phyloP scores from a whole-genome alignment of 371 early-diverging fungal species.

The Zancudomyces culisetae region DNA sequence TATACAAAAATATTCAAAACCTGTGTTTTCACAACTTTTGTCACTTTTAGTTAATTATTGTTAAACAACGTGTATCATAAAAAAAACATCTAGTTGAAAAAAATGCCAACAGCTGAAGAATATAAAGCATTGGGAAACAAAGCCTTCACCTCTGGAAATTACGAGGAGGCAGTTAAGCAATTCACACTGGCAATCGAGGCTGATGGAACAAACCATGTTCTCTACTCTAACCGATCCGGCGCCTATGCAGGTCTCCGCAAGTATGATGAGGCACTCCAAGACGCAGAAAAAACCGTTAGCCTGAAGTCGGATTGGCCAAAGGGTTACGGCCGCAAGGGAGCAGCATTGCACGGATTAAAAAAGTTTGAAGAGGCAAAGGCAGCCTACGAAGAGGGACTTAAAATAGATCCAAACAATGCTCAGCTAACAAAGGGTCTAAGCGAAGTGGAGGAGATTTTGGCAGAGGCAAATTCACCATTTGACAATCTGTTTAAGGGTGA shows the following conservation, averaged over 20 bases:
- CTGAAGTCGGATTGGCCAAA: slow-evolving; percentile 71
- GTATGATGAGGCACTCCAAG: slow-evolving; percentile 51
- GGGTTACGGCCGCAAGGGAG: slow-evolving; percentile 73
- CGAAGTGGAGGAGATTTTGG: slow-evolving; percentile 35
- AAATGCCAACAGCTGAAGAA: slow-evolving; percentile 32
- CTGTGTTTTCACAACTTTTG: neutral
- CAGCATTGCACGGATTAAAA: slow-evolving; percentile 55
- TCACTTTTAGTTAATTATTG: neutral
- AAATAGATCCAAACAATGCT: slow-evolving; percentile 53
- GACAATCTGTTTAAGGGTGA: slow-evolving; percentile 33
- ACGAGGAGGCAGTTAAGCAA: slow-evolving; percentile 45
- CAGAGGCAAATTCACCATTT: slow-evolving; percentile 6
- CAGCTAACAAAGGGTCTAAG: slow-evolving; percentile 43
- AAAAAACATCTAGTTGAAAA: neutral
- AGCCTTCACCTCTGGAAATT: slow-evolving; percentile 63
- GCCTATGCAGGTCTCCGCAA: slow-evolving; percentile 49
- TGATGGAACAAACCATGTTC: slow-evolving; percentile 67
- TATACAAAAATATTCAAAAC: no score
- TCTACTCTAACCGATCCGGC: slow-evolving; percentile 79
- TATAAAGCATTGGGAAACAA: slow-evolving; percentile 63
- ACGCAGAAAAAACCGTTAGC: slow-evolving; percentile 61
- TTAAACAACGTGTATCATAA: neutral
- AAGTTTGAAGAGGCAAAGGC: slow-evolving; percentile 41
- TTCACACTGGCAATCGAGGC: slow-evolving; percentile 59
- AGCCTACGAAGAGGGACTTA: slow-evolving; percentile 52